Evolutionary conservation across 176 grass and related monocot genomes (phyloP).

Genomic region (Metroxylon sagu): DNA sequence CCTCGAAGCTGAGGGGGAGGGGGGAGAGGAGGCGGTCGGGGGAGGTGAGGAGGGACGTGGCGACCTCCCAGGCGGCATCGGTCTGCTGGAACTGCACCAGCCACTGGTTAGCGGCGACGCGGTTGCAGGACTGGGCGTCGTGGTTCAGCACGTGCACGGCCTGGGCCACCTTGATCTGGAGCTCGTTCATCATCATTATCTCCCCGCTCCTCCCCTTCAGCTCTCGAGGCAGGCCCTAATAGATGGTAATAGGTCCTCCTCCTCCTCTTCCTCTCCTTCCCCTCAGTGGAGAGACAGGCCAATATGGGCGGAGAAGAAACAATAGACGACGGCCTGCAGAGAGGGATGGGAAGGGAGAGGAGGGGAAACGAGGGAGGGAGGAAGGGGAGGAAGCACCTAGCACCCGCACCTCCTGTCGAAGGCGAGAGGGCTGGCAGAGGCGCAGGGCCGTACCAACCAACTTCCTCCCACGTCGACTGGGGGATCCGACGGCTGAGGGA

Average conservation of each 20-base stretch:
- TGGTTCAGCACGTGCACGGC: slow-evolving; percentile 52
- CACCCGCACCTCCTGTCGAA: no score
- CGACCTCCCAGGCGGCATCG: slow-evolving; percentile 37
- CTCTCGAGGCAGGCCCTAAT: slow-evolving; percentile 6
- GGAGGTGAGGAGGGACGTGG: slow-evolving; percentile 39
- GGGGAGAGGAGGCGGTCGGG: slow-evolving; percentile 1
- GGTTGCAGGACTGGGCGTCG: slow-evolving; percentile 32
- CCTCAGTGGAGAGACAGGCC: no score
- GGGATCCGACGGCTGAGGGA: slow-evolving; percentile 14
- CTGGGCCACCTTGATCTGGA: slow-evolving; percentile 48
- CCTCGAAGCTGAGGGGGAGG: slow-evolving; percentile 24
- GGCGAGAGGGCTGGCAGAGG: no score
- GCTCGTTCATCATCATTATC: slow-evolving; percentile 20
- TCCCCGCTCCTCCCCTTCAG: slow-evolving; percentile 4
- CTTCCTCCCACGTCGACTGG: no score
- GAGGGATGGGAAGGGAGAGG: slow-evolving; percentile 1
- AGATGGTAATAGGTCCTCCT: neutral
- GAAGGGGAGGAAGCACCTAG: no score
- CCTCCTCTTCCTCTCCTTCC: neutral
- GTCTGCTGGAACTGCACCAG: slow-evolving; percentile 47
- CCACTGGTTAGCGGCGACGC: slow-evolving; percentile 50
- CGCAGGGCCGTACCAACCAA: no score
- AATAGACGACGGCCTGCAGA: neutral
- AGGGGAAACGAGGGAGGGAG: neutral
- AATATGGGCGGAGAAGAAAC: no score